phyloP scores from a whole-genome alignment of 2,329 filamentous ascomycete genomes.

The Capronia coronata region DNA sequence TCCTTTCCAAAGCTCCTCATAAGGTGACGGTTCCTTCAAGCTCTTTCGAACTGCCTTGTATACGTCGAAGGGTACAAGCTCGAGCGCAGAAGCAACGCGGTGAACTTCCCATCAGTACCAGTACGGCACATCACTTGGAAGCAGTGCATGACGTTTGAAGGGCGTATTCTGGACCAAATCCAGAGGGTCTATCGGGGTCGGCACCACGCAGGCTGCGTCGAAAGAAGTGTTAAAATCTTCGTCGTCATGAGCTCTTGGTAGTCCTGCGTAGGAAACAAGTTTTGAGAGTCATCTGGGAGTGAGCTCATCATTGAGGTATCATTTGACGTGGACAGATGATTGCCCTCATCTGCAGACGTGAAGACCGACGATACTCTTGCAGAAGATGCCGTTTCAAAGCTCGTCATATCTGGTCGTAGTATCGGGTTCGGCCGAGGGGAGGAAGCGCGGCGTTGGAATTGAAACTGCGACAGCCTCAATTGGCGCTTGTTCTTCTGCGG shows the following conservation, averaged over 20 bases:
- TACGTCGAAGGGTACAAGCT: conserved; percentile 6
- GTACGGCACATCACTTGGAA: conserved; percentile 11
- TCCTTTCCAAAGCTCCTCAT: conserved; percentile 5
- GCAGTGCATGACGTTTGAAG: conserved; percentile 30
- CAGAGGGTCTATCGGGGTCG: background rate
- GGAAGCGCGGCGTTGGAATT: background rate
- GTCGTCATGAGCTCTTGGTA: conserved; percentile 12
- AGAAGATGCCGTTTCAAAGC: conserved; percentile 15
- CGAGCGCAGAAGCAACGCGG: conserved; percentile 7
- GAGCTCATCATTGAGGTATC: conserved; percentile 12
- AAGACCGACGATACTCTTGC: conserved; percentile 15
- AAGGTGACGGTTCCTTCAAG: background rate
- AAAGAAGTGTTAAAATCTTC: conserved; percentile 14
- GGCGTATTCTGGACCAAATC: conserved; percentile 34
- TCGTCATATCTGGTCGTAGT: background rate
- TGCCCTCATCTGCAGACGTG: conserved; percentile 1
- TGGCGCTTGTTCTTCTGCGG: conserved; percentile 16
- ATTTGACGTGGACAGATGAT: conserved; percentile 2
- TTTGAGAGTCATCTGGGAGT: conserved; percentile 5
- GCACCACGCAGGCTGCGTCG: conserved; percentile 1
- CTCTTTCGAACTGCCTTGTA: conserved; percentile 2
- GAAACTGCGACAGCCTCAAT: conserved; percentile 7
- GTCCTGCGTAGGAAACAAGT: conserved; percentile 23
- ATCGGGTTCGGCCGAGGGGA: background rate
- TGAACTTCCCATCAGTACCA: conserved; percentile 19